These are phyloP conservation scores for Pythium phragmiticola DNA, from an alignment of 352 stramenopile genomes.

Conservation along the genomic window DNA sequence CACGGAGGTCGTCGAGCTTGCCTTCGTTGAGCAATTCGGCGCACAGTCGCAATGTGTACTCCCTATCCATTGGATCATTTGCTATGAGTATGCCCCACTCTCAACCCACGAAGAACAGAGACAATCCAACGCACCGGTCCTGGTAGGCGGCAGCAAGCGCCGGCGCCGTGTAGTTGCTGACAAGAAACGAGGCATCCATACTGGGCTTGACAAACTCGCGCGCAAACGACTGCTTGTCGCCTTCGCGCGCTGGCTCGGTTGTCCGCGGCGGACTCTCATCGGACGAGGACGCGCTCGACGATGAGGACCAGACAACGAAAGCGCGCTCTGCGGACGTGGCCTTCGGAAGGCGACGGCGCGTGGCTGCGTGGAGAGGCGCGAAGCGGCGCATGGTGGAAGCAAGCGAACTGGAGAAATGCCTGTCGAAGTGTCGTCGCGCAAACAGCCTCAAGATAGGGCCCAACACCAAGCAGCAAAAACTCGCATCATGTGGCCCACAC, in stretches of 20 bases:
- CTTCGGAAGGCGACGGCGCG: not conserved
- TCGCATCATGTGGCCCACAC: slow-evolving; percentile 15
- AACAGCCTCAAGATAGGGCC: not conserved
- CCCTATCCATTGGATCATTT: slow-evolving; percentile 25
- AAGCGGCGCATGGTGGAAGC: slow-evolving; percentile 17
- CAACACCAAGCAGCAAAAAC: slow-evolving; percentile 19
- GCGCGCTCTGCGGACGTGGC: not conserved
- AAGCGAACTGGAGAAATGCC: not conserved
- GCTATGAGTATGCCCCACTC: not conserved
- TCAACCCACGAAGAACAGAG: not conserved
- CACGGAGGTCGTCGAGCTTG: slow-evolving; percentile 69
- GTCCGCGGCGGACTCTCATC: slow-evolving; percentile 1
- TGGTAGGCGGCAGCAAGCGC: slow-evolving; percentile 93
- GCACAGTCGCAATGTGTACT: slow-evolving; percentile 79
- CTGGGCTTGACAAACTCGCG: slow-evolving; percentile 67
- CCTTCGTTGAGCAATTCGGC: slow-evolving; percentile 70
- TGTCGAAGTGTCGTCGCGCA: not conserved
- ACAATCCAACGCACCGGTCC: slow-evolving; percentile 77
- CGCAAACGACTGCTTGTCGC: slow-evolving; percentile 42
- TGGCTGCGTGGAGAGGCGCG: not conserved
- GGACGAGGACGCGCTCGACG: slow-evolving; percentile 4
- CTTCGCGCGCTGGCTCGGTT: not conserved
- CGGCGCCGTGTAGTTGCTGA: slow-evolving; percentile 96
- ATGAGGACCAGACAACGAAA: slow-evolving; percentile 5
- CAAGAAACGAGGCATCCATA: slow-evolving; percentile 83